A percentile compares a stretch with the other conserved stretches of the same genome.
Conservation (phyloP, 306 rosid genomes). For the Medicago ruthenica region DNA sequence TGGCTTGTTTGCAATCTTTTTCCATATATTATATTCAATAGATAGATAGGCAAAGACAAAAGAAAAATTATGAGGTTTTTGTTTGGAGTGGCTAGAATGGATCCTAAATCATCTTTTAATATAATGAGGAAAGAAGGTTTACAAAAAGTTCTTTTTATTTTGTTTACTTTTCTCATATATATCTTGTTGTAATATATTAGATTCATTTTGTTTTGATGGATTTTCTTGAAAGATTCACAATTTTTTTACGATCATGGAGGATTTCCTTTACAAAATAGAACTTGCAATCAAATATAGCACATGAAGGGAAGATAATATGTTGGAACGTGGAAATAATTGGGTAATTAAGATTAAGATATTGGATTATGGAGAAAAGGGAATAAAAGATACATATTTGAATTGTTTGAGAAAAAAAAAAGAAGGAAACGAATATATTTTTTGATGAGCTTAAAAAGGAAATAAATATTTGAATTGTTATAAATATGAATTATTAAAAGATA, state of each 20-base stretch:
- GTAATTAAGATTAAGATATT: not conserved
- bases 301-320: not conserved
- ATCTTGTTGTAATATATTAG: not conserved
- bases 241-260: not conserved
- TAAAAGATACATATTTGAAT: not conserved
- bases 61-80: conserved; percentile 33
- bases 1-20: conserved; percentile 43
- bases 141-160: not conserved
- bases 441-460: too few relatives aligned
- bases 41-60: conserved; percentile 11
- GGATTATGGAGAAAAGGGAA: not conserved
- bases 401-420: too few relatives aligned
- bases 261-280: not conserved
- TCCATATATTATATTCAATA: conserved; percentile 36
- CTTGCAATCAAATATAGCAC: not conserved
- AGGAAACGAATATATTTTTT: too few relatives aligned
- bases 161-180: not conserved
- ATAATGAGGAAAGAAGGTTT: conserved; percentile 19
- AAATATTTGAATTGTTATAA: too few relatives aligned
- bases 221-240: not conserved
- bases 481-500: too few relatives aligned
- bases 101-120: not conserved
- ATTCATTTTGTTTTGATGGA: not conserved
- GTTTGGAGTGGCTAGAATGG: conserved; percentile 7
- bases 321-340: not conserved